A percentile compares a stretch with the other conserved stretches of the same genome.
Conservation (phyloP, 1,284 basidiomycete species). For the Trichosporon sp. region DNA sequence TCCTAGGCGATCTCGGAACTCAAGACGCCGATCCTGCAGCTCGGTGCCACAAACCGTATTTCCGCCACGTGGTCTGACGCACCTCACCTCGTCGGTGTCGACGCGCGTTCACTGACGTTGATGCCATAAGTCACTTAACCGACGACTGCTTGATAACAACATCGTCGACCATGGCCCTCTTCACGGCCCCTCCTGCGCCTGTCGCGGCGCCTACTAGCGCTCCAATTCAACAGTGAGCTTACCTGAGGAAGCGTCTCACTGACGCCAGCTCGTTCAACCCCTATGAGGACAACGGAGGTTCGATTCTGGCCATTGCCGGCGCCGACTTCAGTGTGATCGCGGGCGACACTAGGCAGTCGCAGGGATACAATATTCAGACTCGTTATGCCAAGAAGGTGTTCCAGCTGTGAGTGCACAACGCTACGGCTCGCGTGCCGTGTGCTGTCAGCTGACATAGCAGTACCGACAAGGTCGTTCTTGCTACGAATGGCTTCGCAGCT, state of each 20-base stretch:
- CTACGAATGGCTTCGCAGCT: slow-evolving; percentile 92
- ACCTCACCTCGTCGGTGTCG: neutral
- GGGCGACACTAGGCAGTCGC: slow-evolving; percentile 90
- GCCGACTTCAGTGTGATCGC: slow-evolving; percentile 89
- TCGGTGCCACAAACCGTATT: slow-evolving; percentile 8
- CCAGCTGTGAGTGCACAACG: slow-evolving; percentile 53
- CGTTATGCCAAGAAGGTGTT: slow-evolving; percentile 77
- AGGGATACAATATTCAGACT: slow-evolving; percentile 92
- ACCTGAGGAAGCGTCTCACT: neutral
- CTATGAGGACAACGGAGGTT: slow-evolving; percentile 87
- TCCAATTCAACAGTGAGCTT: slow-evolving; percentile 47
- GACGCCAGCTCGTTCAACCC: slow-evolving; percentile 68
- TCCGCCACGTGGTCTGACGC: slow-evolving; percentile 27
- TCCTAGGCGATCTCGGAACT: neutral
- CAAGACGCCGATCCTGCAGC: neutral
- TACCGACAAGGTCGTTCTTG: slow-evolving; percentile 88
- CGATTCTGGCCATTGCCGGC: slow-evolving; percentile 91
- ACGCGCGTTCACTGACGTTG: slow-evolving; percentile 31
- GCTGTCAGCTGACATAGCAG: slow-evolving; percentile 56
- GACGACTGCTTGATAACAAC: slow-evolving; percentile 18
- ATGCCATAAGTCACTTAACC: slow-evolving; percentile 25
- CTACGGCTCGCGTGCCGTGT: too few species aligned
- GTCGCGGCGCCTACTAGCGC: slow-evolving; percentile 38
- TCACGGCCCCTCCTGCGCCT: slow-evolving; percentile 32
- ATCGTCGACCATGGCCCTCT: slow-evolving; percentile 44